A percentile compares a stretch with the other conserved stretches of the same genome.
phyloP scores from a whole-genome alignment of 495 filamentous ascomycete species.

The Tuber aestivum region DNA sequence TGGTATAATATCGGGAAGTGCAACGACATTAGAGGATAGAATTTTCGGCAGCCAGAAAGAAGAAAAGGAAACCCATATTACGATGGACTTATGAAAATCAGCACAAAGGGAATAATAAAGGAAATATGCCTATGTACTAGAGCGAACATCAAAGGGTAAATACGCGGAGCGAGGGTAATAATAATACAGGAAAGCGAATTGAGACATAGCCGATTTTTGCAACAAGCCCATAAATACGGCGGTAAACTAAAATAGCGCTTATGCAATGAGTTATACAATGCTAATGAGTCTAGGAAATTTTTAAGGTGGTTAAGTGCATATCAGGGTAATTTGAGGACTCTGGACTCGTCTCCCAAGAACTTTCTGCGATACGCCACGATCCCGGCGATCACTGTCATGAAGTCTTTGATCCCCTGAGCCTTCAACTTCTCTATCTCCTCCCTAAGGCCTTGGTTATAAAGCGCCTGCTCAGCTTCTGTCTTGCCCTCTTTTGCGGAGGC shows the following conservation, averaged over 20 bases:
- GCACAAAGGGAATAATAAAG: neutral
- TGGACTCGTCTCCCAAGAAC: constrained; percentile 34
- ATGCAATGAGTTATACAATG: neutral
- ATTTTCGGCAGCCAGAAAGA: neutral
- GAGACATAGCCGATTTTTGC: neutral
- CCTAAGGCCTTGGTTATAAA: constrained; percentile 69
- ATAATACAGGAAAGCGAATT: neutral
- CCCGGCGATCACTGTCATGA: constrained; percentile 68
- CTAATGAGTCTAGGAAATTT: constrained; percentile 1
- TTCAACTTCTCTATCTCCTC: constrained; percentile 70
- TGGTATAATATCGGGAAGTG: neutral
- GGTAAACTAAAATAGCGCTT: neutral
- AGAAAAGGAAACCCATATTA: neutral
- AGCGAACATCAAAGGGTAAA: neutral
- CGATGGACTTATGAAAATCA: neutral
- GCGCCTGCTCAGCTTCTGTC: constrained; percentile 60
- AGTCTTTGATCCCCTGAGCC: constrained; percentile 67
- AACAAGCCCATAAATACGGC: neutral
- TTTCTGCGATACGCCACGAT: constrained; percentile 70
- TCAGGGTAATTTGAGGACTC: constrained; percentile 27
- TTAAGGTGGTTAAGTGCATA: neutral
- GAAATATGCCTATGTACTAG: neutral
- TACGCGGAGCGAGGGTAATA: neutral
- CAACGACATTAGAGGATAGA: neutral
- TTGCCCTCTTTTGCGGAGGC: constrained; percentile 66